Base-by-base conservation (phyloP, 75 land plant genomes). In the Pseudotsuga menziesii region DNA sequence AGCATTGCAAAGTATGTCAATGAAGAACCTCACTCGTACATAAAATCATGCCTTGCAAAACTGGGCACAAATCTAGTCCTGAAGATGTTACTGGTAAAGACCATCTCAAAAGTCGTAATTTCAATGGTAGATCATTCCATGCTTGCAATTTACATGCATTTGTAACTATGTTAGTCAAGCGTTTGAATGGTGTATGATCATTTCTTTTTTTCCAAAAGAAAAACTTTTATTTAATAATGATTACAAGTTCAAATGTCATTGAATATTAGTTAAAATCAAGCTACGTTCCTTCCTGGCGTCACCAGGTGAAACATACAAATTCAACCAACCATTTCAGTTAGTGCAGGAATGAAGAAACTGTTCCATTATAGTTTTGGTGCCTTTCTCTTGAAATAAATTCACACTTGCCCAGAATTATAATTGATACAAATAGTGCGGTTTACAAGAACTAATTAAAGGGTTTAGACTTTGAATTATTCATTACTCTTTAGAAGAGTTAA, bases 81-180 rank as follows among this genome's bases (percentile, higher is more conserved):
- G 62, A 83, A 83, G 64, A 83, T 83, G 85, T 58, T 83, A 54
- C 78, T 83, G n/a, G 85, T 83, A 76, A 57, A 20, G 19, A 58
- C 22, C 23, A 58, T 58, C 23, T 16, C 22, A 8, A 58, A 5
- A 58, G 61, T 58, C 23, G 4, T 58, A 22, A 58, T 20, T 58
- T 58, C 61, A 5, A 58, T 58, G 4, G 4, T 19, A 8, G 22
- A 2, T 58, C 61, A 58, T 58, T 58, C 1, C 19, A 58, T 58
- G 23, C 61, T 58, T 58, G 61, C 61, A 58, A 58, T n/a, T 58
- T 58, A 58, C 23, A 20, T 22, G 22, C 23, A 58, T 58, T 16
- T 58, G n/a, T n/a, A n/a, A n/a, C n/a, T n/a, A n/a, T n/a, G 19
- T 5, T 22, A 58, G 61, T 58, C 22, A 20, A 58, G 61, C 22